Conservation (phyloP, 441 rosid genomes). For the Sinapis alba region DNA sequence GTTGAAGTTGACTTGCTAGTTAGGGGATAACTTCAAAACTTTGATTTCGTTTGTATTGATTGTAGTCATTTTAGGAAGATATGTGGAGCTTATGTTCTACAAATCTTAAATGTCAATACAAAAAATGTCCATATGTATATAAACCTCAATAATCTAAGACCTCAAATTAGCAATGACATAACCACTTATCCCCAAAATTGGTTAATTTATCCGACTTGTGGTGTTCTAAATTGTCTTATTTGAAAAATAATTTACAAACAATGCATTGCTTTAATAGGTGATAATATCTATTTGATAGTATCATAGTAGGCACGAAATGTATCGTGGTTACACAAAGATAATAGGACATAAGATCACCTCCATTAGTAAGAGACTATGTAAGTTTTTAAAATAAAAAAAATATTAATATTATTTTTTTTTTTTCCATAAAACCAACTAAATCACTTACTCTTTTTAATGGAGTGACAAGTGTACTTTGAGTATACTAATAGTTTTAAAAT, state of each 20-base stretch:
- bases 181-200: neutral
- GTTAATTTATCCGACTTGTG: neutral
- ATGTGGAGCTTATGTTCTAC: slow-evolving; percentile 7
- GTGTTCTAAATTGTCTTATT: neutral
- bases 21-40: neutral
- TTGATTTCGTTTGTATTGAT: slow-evolving; percentile 4
- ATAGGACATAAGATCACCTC: neutral
- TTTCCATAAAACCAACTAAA: too few relatives aligned
- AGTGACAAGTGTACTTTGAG: too few relatives aligned
- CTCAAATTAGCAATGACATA: neutral
- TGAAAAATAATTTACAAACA: neutral
- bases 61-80: neutral
- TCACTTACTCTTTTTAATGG: too few relatives aligned
- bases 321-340: neutral
- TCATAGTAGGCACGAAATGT: too few relatives aligned
- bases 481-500: too few relatives aligned
- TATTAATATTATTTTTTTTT: too few relatives aligned
- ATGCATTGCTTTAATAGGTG: neutral
- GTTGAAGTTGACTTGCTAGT: slow-evolving; percentile 1
- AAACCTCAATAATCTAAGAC: neutral
- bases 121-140: neutral
- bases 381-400: too few relatives aligned
- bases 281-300: too few relatives aligned
- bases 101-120: neutral
- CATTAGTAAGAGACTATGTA: too few relatives aligned